These are phyloP conservation scores for Solanum ahanhuiri DNA, from an alignment of 257 asterid genomes.

Conservation along the genomic window DNA sequence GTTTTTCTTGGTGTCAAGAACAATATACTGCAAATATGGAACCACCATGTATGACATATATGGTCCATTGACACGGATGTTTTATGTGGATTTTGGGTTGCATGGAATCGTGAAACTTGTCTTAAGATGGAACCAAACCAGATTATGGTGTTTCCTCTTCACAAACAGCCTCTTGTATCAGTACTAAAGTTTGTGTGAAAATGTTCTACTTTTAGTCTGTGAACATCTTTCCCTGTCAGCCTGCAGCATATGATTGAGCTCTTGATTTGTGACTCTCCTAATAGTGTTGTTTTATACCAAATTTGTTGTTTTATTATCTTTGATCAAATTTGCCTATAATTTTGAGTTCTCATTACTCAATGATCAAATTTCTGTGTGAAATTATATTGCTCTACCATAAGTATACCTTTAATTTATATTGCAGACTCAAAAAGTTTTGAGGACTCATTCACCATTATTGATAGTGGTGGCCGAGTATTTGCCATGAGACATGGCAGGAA, in stretches of 20 bases:
- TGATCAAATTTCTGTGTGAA: neutral
- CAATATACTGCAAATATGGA: neutral
- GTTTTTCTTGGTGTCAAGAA: neutral
- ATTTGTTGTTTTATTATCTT: neutral
- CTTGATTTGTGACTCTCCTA: neutral
- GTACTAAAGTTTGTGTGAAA: neutral
- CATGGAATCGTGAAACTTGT: neutral
- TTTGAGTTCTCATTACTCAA: neutral
- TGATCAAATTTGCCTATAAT: neutral
- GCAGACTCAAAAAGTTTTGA: constrained; percentile 50
- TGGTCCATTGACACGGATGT: neutral
- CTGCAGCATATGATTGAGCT: neutral
- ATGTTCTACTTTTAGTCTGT: neutral
- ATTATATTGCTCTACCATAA: neutral
- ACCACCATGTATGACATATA: neutral
- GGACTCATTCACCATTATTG: constrained; percentile 26
- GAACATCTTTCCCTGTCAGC: neutral
- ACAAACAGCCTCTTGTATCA: neutral
- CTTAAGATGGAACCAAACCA: neutral
- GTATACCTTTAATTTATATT: neutral
- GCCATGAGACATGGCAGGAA: constrained; percentile 93
- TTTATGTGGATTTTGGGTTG: neutral
- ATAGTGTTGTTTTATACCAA: neutral
- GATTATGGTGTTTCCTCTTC: neutral
- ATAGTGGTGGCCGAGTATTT: constrained; percentile 52